phyloP scores from a whole-genome alignment of 2,329 filamentous ascomycete species.

The Bipolaris victoriae region DNA sequence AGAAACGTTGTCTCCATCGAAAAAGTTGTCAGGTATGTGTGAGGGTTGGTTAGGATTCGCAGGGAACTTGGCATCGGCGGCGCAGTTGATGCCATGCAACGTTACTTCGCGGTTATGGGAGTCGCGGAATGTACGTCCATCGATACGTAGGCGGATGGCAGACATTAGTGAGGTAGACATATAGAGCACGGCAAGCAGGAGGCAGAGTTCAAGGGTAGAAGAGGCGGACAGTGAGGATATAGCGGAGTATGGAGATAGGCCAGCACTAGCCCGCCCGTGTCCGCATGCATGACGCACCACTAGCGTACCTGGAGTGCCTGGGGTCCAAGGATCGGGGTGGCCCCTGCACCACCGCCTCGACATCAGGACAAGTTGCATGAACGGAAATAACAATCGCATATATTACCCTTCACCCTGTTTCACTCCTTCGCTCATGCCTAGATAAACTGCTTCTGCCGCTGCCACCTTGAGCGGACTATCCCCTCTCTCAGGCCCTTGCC shows the following conservation, averaged over 20 bases:
- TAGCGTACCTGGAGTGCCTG: slow-evolving; percentile 8
- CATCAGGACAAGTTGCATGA: slow-evolving; percentile 20
- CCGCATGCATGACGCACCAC: slow-evolving; percentile 6
- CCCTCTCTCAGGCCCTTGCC: not conserved
- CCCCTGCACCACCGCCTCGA: slow-evolving; percentile 4
- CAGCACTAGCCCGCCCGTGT: slow-evolving; percentile 7
- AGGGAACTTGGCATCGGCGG: slow-evolving; percentile 88
- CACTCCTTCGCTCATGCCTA: slow-evolving; percentile 5
- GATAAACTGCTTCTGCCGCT: slow-evolving; percentile 20
- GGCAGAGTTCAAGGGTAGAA: not conserved
- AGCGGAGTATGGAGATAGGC: slow-evolving; percentile 6
- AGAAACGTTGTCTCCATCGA: slow-evolving; percentile 87
- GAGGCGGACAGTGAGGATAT: not conserved
- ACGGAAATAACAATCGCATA: slow-evolving; percentile 5
- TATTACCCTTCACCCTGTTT: not conserved
- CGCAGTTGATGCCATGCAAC: slow-evolving; percentile 91
- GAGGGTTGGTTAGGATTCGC: slow-evolving; percentile 81
- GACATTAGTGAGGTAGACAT: slow-evolving; percentile 62
- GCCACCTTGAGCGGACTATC: slow-evolving; percentile 1
- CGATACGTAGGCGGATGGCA: slow-evolving; percentile 77
- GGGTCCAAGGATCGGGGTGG: slow-evolving; percentile 5
- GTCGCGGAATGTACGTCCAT: slow-evolving; percentile 86
- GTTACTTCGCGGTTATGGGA: slow-evolving; percentile 80
- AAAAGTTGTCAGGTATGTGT: slow-evolving; percentile 79
- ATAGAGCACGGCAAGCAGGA: slow-evolving; percentile 3